Base-by-base conservation (phyloP, 805 yeast genomes). In the Candida adriatica region DNA sequence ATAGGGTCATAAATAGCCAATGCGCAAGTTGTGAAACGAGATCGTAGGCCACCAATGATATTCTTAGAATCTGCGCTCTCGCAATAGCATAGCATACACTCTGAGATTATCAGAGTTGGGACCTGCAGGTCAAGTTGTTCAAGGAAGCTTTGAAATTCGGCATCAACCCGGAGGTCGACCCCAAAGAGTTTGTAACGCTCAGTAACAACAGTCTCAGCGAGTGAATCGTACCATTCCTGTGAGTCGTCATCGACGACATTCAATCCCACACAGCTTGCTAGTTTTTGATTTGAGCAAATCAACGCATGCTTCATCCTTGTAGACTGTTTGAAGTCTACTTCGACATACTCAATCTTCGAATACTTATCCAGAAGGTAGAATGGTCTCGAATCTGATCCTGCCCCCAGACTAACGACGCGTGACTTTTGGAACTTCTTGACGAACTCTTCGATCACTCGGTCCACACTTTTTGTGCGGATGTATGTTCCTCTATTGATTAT, bases 401-500 rank as follows among this genome's bases (percentile, higher is more conserved):
- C 75, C 29, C 84, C 85, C 50, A 79, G 69, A 31, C 76, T 78
- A 3, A 80, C 53, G 6, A 73, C 73, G 53, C 80, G 84, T 22
- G 71, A 55, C 6, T 41, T 19, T 11, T 26, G 35, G 35, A 59
- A 50, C 4, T 41, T 40, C 4, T 34, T 27, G 3, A 75, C 28
- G 39, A 75, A 77, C 14, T 51, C 45, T 2, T 62, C 51, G 3
- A 76, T 53, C 1, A 72, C 55, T 6, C 46, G 14, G 46, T 79
- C 75, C 17, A 80, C 70, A 13, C 73, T 53, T 13, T 45, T 51
- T 0, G 83, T 75, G 22, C 90, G 57, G 14, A 79, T 56, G 51
- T 73, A 80, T 0, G 87, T 78, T 0, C 88, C 88, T 29, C 81
- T 56, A 44, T 80, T 81, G 45, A 81, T 79, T 13, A 80, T 62